These are phyloP conservation scores for Physcomitrium patens DNA, from an alignment of 225 moss, liverwort and hornwort species.

Conservation along the genomic window DNA sequence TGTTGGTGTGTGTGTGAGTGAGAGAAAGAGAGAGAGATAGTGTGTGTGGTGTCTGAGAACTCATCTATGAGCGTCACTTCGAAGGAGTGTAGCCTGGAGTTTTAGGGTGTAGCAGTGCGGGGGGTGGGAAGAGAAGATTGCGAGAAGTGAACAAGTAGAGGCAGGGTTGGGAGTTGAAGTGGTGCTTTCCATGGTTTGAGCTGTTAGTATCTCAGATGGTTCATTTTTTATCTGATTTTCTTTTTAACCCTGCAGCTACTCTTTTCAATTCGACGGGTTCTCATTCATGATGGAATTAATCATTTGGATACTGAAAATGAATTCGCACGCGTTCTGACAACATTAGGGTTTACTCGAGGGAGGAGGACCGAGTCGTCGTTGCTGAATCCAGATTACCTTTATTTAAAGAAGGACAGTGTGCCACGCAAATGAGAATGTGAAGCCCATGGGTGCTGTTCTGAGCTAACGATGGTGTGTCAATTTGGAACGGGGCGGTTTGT, in stretches of 20 bases:
- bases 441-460: background rate
- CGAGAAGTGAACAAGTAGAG: background rate
- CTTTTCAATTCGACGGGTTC: background rate
- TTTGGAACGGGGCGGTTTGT: slow-evolving; percentile 8
- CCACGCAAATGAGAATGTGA: background rate
- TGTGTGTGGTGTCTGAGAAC: too few species aligned
- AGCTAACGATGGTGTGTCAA: background rate
- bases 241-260: background rate
- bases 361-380: background rate
- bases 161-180: background rate
- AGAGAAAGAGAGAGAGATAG: too few species aligned
- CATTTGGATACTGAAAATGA: background rate
- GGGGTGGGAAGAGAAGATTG: background rate
- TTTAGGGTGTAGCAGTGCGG: too few species aligned
- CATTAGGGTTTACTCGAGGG: background rate
- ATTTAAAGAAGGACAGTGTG: background rate
- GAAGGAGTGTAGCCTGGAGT: too few species aligned
- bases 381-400: too few species aligned
- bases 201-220: background rate
- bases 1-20: too few species aligned
- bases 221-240: background rate
- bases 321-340: background rate
- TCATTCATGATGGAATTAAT: background rate
- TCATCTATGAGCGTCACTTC: too few species aligned
- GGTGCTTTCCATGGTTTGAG: background rate